A percentile compares a stretch with the other conserved stretches of the same genome.
These are phyloP conservation scores for Backusella tarrabulga DNA, from an alignment of 192 early-diverging fungal genomes.

Conservation along the genomic window DNA sequence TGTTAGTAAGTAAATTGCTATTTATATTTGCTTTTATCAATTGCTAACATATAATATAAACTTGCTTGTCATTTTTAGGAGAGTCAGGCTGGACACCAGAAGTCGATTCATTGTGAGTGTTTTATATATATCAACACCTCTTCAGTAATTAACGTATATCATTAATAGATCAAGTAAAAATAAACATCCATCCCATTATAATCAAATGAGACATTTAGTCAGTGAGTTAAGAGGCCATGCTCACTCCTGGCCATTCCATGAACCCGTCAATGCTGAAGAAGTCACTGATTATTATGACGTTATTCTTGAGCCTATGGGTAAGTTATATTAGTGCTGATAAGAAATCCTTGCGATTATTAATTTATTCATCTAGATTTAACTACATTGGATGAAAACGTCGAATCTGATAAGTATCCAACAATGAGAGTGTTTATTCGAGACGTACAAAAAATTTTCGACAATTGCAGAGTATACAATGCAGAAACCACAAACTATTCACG, in stretches of 20 bases:
- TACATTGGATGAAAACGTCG: conserved; percentile 82
- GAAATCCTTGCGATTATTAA: background rate
- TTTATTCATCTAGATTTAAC: conserved; percentile 55
- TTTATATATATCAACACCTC: background rate
- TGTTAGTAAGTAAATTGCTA: conserved; percentile 2
- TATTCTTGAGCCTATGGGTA: conserved; percentile 97
- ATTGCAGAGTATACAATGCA: conserved; percentile 90
- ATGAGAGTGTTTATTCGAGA: conserved; percentile 83
- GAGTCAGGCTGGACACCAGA: conserved; percentile 95
- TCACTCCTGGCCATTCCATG: conserved; percentile 90
- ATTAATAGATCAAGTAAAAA: conserved; percentile 37
- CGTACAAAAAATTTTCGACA: conserved; percentile 89
- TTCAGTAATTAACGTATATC: background rate
- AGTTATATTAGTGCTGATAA: background rate
- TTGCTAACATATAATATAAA: background rate
- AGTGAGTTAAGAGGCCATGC: conserved; percentile 75
- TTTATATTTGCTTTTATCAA: background rate
- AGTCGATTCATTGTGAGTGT: conserved; percentile 61
- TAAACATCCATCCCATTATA: conserved; percentile 57
- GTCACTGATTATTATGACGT: conserved; percentile 96
- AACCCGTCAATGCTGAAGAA: conserved; percentile 83
- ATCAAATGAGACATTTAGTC: conserved; percentile 71
- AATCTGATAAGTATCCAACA: conserved; percentile 81
- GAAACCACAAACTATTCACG: conserved; percentile 81
- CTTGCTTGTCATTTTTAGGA: conserved; percentile 27